Evolutionary conservation across 495 filamentous ascomycete species (phyloP), one percentile per base, ranked within the genome.

Genomic region (Poronia punctata): DNA sequence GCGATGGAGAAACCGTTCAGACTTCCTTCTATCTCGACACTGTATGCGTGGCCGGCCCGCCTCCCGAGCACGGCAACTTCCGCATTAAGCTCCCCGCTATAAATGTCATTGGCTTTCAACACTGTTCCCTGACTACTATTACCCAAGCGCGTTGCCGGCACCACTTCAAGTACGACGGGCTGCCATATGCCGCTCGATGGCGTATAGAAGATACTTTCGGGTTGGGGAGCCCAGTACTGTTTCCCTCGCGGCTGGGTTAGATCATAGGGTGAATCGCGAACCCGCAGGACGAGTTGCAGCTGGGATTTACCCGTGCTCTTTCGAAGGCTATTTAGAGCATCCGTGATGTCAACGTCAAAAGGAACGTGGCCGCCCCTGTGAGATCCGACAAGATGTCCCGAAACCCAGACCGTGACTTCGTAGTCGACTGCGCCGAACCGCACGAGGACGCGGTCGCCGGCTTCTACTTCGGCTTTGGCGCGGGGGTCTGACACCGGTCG

Each of bases 121-220:
- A 60, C 45, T 4, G 59, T 62, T 4, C 59, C 59, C 3, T 36
- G 25, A 23, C 54, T 53, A 32, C 56, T 56, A 21, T 62, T 48
- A 14, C 49, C 59, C 9, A 62, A 47, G 7, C 57, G 49, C 0
- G 67, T 62, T 0, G 60, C 38, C 0, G 75, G 75, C 0, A 68
- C 71, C 11, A 72, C 51, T 46, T 81, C 76, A 4, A 79, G 61
- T 68, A 74, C 78, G n/a, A 80, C 76, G 24, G 57, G 71, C 43
- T 81, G 77, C 77, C 77, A 81, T 40, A 79, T 80, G 11, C 76
- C 77, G 41, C 73, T 77, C 35, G 75, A 75, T 4, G 77, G 75
- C 0, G 66, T 74, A 54, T 81, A 80, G 58, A 79, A 81, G 44
- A 81, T 80, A 37, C 75, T 74, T 18, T 66, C 67, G 1, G 70